Evolutionary conservation across 2,329 filamentous ascomycete species (phyloP), one percentile per base, ranked within the genome.

Genomic region (Pleoardoris graminearum): DNA sequence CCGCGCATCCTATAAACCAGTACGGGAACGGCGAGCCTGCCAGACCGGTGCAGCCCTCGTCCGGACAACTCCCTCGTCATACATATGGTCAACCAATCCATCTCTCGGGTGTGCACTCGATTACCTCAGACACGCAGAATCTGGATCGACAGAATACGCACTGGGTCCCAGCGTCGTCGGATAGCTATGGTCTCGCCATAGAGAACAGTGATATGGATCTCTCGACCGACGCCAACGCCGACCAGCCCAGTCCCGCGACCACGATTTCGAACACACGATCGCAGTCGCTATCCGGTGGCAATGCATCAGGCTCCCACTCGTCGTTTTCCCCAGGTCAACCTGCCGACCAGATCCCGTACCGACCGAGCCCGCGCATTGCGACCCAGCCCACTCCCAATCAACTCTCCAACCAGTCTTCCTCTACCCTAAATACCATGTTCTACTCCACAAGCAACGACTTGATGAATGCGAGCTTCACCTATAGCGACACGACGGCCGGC

Each of bases 131-230:
- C 5, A 49, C 55, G 2, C 65, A 62, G 36, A 36, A 36, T 8
- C n/a, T 36, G 14, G 33, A 36, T 8, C n/a, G 10, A 36, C 33
- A 36, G n/a, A 55, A 61, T 3, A 25, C 53, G 8, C 41, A 36
- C 2, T 67, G 57, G 36, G 17, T 62, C 10, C 52, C 45, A 16
- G 16, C 33, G 14, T 21, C 39, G 23, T 14, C 35, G 19, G 54
- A 50, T 16, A 29, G 50, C 5, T 48, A 54, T 11, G 51, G 51
- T 1, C 57, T 62, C 41, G 12, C 16, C 3, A 50, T 47, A 14
- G 67, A 69, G 11, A 51, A 48, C 7, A 66, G 51, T 29, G 72
- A 75, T 22, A 75, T 75, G 72, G 73, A 75, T 39, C 53, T 66
- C 1, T 69, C 70, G 3, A 60, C 68, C 3, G 68, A 72, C 39